Percentiles rank a stretch among this genome's conserved stretches.
These are phyloP conservation scores for Prosopis cineraria DNA, from an alignment of 306 rosid genomes.

Conservation along the genomic window DNA sequence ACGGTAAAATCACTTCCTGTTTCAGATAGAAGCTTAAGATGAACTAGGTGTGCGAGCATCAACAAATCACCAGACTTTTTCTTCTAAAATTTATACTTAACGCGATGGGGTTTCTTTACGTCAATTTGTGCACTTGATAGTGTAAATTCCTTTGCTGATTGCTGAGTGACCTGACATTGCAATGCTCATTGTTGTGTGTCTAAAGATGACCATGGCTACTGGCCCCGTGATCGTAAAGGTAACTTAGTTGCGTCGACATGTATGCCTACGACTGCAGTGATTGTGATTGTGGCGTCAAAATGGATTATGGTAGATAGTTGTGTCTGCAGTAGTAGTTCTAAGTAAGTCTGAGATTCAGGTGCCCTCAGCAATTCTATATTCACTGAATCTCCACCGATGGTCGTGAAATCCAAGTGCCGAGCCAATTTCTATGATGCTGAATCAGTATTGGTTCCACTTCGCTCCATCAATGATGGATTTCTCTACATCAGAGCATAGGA, in stretches of 20 bases:
- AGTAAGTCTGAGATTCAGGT: slow-evolving; percentile 18
- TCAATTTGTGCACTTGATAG: too few relatives aligned
- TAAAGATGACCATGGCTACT: slow-evolving; percentile 31
- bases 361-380: slow-evolving; percentile 30
- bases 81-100: slow-evolving; percentile 75
- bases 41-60: slow-evolving; percentile 88
- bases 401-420: slow-evolving; percentile 68
- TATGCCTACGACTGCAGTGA: not conserved
- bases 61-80: slow-evolving; percentile 78
- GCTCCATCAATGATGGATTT: slow-evolving; percentile 57
- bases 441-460: slow-evolving; percentile 47
- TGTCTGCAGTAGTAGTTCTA: slow-evolving; percentile 9
- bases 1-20: slow-evolving; percentile 40
- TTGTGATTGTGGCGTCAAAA: not conserved
- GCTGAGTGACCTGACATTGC: slow-evolving; percentile 33
- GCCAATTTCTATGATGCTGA: slow-evolving; percentile 49
- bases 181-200: slow-evolving; percentile 22
- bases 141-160: too few relatives aligned
- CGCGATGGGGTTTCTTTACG: slow-evolving; percentile 50
- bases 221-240: slow-evolving; percentile 27
- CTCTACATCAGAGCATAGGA: slow-evolving; percentile 51
- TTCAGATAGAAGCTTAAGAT: slow-evolving; percentile 55
- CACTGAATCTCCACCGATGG: slow-evolving; percentile 21
- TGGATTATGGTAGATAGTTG: slow-evolving; percentile 2
- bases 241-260: slow-evolving; percentile 23